phyloP scores from a whole-genome alignment of 2,329 filamentous ascomycete genomes.

The Ceratocystis albifundus region DNA sequence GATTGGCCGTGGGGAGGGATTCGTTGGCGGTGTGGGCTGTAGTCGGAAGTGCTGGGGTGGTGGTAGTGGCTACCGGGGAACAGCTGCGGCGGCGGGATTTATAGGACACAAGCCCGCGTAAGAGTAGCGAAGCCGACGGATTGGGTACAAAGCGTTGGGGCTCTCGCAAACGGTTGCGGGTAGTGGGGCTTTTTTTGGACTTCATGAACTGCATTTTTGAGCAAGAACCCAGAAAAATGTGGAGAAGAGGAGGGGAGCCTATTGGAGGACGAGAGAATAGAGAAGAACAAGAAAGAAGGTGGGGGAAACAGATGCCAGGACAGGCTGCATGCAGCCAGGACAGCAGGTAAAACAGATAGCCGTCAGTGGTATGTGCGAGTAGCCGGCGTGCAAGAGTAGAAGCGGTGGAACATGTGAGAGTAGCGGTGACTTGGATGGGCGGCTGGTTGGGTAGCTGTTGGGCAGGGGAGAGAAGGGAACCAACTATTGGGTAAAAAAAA shows the following conservation, averaged over 20 bases:
- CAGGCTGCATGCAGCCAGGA: neutral
- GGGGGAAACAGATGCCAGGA: neutral
- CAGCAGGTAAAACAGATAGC: neutral
- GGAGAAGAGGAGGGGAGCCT: neutral
- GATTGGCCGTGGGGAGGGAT: neutral
- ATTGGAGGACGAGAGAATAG: slow-evolving; percentile 1
- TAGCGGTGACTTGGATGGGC: neutral
- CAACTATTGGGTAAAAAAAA: too few species aligned
- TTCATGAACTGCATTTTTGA: slow-evolving; percentile 8
- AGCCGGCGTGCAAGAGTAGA: neutral
- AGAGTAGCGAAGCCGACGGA: neutral
- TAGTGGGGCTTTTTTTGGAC: slow-evolving; percentile 8
- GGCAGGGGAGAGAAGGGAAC: neutral
- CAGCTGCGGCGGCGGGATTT: neutral
- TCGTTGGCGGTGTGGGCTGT: neutral
- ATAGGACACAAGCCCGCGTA: neutral
- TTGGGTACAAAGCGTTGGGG: slow-evolving; percentile 2
- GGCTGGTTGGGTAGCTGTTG: neutral
- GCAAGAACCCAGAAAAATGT: slow-evolving; percentile 1
- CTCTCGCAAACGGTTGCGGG: neutral
- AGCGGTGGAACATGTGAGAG: neutral
- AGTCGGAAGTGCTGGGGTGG: neutral
- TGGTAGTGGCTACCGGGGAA: neutral
- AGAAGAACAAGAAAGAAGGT: slow-evolving; percentile 2
- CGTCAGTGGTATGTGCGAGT: neutral